Conservation (phyloP, 1,284 basidiomycete species). For the Ceratobasidium sp. region DNA sequence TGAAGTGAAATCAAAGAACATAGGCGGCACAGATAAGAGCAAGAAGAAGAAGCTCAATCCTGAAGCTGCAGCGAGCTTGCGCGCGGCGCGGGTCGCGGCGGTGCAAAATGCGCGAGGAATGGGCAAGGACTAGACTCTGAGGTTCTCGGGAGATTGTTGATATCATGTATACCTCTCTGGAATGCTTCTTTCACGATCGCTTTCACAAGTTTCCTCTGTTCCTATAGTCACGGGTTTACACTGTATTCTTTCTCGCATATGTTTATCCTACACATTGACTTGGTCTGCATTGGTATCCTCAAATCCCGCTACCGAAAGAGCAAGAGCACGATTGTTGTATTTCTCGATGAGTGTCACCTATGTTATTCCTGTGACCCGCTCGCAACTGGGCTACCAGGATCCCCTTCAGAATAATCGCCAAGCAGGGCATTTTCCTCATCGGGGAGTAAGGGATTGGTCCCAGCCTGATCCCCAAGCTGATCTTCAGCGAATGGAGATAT, state of each 20-base stretch:
- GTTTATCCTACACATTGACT: conserved; percentile 42
- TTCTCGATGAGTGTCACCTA: background rate
- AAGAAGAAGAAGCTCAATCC: conserved; percentile 45
- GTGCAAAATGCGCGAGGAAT: conserved; percentile 39
- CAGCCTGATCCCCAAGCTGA: background rate
- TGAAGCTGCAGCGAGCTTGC: conserved; percentile 39
- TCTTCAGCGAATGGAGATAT: conserved; percentile 32
- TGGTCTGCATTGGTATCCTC: conserved; percentile 26
- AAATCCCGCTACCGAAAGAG: background rate
- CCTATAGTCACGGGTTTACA: conserved; percentile 28
- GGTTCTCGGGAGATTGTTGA: background rate
- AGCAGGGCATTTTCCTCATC: conserved; percentile 24
- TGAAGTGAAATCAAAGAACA: conserved; percentile 40
- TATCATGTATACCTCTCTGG: conserved; percentile 32
- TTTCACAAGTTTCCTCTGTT: conserved; percentile 27
- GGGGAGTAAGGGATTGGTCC: background rate
- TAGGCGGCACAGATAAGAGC: conserved; percentile 44
- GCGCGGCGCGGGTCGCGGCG: conserved; percentile 34
- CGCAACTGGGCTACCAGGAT: background rate
- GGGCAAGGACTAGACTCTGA: conserved; percentile 23
- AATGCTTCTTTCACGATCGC: conserved; percentile 38
- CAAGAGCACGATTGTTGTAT: background rate
- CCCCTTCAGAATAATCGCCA: conserved; percentile 24
- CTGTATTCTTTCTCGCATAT: conserved; percentile 45
- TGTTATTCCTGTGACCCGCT: conserved; percentile 1